Evolutionary conservation across 768 basidiomycete genomes (phyloP).

Genomic region (Kwoniella europaea): DNA sequence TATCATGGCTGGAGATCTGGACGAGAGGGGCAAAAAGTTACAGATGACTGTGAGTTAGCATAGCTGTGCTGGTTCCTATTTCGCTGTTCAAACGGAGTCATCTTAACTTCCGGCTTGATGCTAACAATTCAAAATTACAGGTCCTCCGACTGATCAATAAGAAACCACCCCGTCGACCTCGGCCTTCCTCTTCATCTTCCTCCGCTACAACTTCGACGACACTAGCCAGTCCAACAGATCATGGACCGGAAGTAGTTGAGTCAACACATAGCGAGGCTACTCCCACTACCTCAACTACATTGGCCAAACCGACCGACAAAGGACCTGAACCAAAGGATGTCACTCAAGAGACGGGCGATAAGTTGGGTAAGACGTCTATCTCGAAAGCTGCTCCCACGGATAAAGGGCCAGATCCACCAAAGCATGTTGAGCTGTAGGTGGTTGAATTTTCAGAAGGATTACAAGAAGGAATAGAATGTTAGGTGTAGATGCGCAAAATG

Average conservation of each 20-base stretch:
- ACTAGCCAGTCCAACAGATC: slow-evolving; percentile 18
- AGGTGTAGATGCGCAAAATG: slow-evolving; percentile 1
- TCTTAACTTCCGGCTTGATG: neutral
- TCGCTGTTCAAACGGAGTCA: neutral
- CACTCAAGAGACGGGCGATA: slow-evolving; percentile 2
- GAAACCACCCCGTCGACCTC: slow-evolving; percentile 41
- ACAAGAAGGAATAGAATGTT: neutral
- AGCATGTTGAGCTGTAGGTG: slow-evolving; percentile 36
- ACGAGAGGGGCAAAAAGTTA: slow-evolving; percentile 75
- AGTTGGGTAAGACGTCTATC: slow-evolving; percentile 12
- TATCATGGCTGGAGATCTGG: slow-evolving; percentile 84
- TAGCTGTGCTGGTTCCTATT: neutral
- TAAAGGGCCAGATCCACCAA: slow-evolving; percentile 22
- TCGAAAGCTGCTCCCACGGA: slow-evolving; percentile 1
- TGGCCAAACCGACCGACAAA: slow-evolving; percentile 15
- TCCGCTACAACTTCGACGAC: slow-evolving; percentile 17
- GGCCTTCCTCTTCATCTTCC: slow-evolving; percentile 27
- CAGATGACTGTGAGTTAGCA: slow-evolving; percentile 65
- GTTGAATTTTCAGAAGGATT: neutral
- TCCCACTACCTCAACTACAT: slow-evolving; percentile 7
- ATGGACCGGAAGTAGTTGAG: slow-evolving; percentile 17
- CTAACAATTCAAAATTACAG: slow-evolving; percentile 15
- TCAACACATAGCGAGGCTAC: slow-evolving; percentile 1
- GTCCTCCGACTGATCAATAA: slow-evolving; percentile 47
- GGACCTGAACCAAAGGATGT: slow-evolving; percentile 9